Conservation (phyloP, 805 yeast species). For the Spencermartinsiella europaea region DNA sequence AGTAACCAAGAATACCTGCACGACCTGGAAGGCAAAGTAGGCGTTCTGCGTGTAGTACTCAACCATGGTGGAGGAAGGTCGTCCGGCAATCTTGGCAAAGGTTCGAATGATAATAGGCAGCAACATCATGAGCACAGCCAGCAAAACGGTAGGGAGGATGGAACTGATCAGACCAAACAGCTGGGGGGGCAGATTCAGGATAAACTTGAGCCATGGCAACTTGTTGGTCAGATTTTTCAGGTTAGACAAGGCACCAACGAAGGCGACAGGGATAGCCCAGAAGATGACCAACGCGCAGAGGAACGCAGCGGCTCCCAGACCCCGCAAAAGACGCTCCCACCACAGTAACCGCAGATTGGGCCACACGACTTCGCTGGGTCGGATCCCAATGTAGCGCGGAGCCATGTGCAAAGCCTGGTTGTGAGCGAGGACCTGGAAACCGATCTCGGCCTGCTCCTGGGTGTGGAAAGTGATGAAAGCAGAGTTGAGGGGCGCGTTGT, state of each 20-base stretch:
- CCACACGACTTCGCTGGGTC: conserved; percentile 88
- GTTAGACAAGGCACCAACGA: conserved; percentile 90
- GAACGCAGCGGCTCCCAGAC: conserved; percentile 48
- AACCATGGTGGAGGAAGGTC: conserved; percentile 61
- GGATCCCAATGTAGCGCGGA: conserved; percentile 52
- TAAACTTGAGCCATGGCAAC: conserved; percentile 69
- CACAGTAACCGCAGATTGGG: conserved; percentile 58
- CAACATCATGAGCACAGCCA: conserved; percentile 78
- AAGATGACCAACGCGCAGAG: conserved; percentile 70
- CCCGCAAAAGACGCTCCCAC: conserved; percentile 52
- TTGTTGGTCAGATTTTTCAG: conserved; percentile 65
- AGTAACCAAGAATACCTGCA: conserved; percentile 80
- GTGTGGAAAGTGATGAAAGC: conserved; percentile 77
- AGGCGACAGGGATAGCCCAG: conserved; percentile 98
- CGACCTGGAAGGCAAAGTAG: conserved; percentile 85
- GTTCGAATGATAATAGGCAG: conserved; percentile 79
- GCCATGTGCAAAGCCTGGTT: conserved; percentile 39
- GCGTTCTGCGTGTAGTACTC: conserved; percentile 83
- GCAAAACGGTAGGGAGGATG: conserved; percentile 73
- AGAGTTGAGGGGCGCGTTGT: conserved; percentile 67
- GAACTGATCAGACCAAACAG: conserved; percentile 84
- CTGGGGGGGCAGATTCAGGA: conserved; percentile 63
- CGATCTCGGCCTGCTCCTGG: conserved; percentile 83
- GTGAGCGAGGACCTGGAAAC: conserved; percentile 68
- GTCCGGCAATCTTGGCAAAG: conserved; percentile 72